A percentile compares a stretch with the other conserved stretches of the same genome.
Conservation (phyloP, 1,139 yeast genomes). For the Sugiyamaella novakii region DNA sequence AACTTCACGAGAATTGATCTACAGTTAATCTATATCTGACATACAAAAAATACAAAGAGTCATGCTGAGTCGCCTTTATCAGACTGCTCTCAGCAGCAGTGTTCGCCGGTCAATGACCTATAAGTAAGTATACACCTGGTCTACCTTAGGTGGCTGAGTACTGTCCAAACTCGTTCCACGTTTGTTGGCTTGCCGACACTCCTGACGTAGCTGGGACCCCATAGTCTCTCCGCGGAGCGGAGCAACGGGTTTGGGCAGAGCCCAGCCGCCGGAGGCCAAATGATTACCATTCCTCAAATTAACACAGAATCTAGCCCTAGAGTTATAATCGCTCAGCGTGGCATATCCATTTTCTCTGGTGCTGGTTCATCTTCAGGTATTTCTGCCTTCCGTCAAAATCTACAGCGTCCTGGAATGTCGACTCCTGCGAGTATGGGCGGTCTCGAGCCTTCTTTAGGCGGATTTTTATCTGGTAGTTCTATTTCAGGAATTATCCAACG, state of each 20-base stretch:
- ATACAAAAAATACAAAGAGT: too few species aligned
- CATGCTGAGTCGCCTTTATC: constrained; percentile 5
- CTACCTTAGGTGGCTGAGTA: too few species aligned
- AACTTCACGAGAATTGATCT: constrained; percentile 10
- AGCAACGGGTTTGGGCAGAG: too few species aligned
- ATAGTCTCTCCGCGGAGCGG: too few species aligned
- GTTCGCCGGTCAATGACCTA: neutral
- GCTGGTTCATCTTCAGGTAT: constrained; percentile 2
- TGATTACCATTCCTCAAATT: neutral
- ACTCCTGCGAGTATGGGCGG: neutral
- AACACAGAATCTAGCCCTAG: constrained; percentile 1
- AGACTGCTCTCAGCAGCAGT: neutral
- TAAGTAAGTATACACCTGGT: too few species aligned
- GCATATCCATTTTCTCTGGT: constrained; percentile 16
- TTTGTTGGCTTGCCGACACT: too few species aligned
- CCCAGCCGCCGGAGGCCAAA: too few species aligned
- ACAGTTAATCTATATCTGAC: neutral
- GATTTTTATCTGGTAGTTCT: constrained; percentile 17
- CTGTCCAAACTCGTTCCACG: too few species aligned
- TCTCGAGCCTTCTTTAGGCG: constrained; percentile 21
- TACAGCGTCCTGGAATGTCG: constrained; percentile 8
- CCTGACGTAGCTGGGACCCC: too few species aligned
- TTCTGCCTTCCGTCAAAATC: constrained; percentile 14
- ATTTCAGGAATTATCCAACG: constrained; percentile 35
- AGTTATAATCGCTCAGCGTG: neutral